These are phyloP conservation scores for Saussurea involucrata DNA, from an alignment of 129 eudicot genomes.

Conservation along the genomic window DNA sequence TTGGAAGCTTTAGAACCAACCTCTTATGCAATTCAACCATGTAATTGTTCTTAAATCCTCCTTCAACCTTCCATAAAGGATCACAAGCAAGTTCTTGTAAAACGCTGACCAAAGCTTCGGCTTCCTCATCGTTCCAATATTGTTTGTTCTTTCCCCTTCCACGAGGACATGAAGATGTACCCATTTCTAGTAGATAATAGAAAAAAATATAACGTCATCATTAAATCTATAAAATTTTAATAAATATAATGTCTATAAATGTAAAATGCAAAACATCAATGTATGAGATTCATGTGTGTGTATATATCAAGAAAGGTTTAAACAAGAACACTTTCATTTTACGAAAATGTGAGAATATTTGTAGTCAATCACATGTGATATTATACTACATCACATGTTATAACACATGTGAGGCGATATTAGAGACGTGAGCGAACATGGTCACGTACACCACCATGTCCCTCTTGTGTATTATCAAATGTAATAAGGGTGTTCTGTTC, in stretches of 20 bases:
- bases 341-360: background rate
- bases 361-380: background rate
- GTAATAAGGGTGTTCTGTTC: too few species aligned
- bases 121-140: conserved; percentile 9
- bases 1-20: background rate
- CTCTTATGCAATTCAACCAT: conserved; percentile 7
- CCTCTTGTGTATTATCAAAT: background rate
- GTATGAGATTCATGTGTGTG: background rate
- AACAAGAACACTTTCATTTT: background rate
- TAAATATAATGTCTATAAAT: background rate
- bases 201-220: background rate
- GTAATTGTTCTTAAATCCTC: conserved; percentile 3
- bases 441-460: background rate
- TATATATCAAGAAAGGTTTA: background rate
- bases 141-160: conserved; percentile 13
- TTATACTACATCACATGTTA: background rate
- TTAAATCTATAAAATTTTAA: background rate
- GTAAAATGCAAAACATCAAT: background rate
- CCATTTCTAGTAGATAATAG: background rate
- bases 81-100: conserved; percentile 12
- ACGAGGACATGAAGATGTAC: conserved; percentile 3
- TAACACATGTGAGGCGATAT: background rate
- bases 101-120: background rate
- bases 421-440: background rate
- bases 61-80: conserved; percentile 11